Evolutionary conservation across 139 green algal species (phyloP), one percentile per base, ranked within the genome.

Genomic region (Axilococcus clingmanii): DNA sequence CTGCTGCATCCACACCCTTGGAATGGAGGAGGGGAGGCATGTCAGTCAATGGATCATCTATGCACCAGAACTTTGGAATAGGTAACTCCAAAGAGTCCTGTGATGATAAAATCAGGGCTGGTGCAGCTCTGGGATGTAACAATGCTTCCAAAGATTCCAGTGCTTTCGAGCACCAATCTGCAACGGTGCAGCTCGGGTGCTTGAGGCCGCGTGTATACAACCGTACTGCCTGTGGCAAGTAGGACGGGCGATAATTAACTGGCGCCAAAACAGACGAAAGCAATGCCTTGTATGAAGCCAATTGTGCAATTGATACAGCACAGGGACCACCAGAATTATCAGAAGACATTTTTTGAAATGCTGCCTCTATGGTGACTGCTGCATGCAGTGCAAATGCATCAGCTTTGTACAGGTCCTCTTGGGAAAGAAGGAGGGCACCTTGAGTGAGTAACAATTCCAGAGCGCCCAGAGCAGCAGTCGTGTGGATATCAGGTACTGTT

Each of bases 201-300:
- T 41, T 49, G 9, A 32, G 9, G 9, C 41, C 41, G 12, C 52
- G 38, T 24, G n/a, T 40, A 35, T 75, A 70, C 40, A 82, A 56
- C 25, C 30, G 33, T 29, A 83, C 40, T 2, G 68, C 74, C 14
- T 65, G 37, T 1, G 63, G 29, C 11, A 84, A 59, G 57, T 75
- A 71, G 4, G 63, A 55, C 11, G 67, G 74, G 3, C 63, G 58
- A 48, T 72, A 61, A 15, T 49, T 38, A 25, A 30, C 48, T 0
- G 76, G 72, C 42, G 69, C 68, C 47, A 79, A 57, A 49, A 84
- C 41, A 11, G 63, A 77, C 0, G 70, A 60, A 23, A 78, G 47
- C 37, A 84, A 70, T n/a, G 66, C 61, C 17, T 46, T 41, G 8
- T 60, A 46, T 5, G 76, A 65, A 5, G 74, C 60, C 24, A 68